These are phyloP conservation scores for Candida manassasensis DNA, from an alignment of 805 yeast species.

Conservation along the genomic window DNA sequence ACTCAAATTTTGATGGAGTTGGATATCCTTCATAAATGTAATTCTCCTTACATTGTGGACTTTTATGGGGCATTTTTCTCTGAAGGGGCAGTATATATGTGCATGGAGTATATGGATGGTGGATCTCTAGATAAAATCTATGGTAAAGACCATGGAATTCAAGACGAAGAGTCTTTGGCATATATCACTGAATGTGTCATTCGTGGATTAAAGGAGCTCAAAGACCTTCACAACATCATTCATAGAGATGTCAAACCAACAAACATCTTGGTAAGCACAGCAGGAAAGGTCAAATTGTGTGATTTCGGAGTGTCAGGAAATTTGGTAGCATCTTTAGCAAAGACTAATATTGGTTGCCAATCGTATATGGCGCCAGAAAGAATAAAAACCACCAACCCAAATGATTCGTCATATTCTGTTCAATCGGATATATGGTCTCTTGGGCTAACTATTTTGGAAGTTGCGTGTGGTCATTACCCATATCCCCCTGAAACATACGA, in stretches of 20 bases:
- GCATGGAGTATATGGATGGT: conserved; percentile 97
- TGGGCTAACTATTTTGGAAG: conserved; percentile 84
- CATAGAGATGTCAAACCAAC: conserved; percentile 98
- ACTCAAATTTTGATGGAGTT: conserved; percentile 94
- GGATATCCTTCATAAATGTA: conserved; percentile 88
- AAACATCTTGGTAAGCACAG: conserved; percentile 74
- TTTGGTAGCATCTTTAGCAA: conserved; percentile 88
- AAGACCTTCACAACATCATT: conserved; percentile 86
- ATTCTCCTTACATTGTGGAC: conserved; percentile 87
- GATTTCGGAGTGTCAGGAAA: conserved; percentile 97
- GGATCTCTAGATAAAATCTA: conserved; percentile 88
- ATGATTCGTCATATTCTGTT: conserved; percentile 78
- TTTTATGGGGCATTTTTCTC: conserved; percentile 96
- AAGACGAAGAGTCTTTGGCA: conserved; percentile 77
- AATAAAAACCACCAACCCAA: conserved; percentile 69
- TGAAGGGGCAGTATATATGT: conserved; percentile 97
- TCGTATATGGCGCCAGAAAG: conserved; percentile 99
- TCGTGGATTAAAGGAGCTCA: conserved; percentile 73
- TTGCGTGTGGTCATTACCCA: conserved; percentile 91
- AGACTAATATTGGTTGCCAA: conserved; percentile 96
- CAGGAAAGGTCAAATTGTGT: conserved; percentile 86
- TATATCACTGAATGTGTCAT: conserved; percentile 76
- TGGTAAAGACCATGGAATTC: conserved; percentile 51
- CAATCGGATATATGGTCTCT: conserved; percentile 96
- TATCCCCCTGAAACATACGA: conserved; percentile 91